These are phyloP conservation scores for Sporothrix brunneoviolacea DNA, from an alignment of 2,329 filamentous ascomycete genomes.

Conservation along the genomic window DNA sequence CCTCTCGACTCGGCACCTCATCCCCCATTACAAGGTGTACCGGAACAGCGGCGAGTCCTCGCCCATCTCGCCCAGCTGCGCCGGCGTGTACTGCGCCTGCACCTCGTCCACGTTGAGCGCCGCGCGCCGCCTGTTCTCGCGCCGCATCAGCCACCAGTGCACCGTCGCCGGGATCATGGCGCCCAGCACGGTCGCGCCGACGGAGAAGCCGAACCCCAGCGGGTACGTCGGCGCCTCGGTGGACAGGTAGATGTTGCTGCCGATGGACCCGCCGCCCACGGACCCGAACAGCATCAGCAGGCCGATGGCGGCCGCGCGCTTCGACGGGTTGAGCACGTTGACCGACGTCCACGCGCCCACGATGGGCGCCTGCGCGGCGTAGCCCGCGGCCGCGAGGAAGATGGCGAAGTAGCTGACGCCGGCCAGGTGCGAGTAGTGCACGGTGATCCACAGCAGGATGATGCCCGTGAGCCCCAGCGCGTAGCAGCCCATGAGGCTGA, in stretches of 20 bases:
- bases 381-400: constrained; percentile 21
- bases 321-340: constrained; percentile 19
- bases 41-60: constrained; percentile 15
- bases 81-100: constrained; percentile 9
- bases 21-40: constrained; percentile 10
- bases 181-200: constrained; percentile 18
- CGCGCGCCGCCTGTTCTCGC: constrained; percentile 12
- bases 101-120: constrained; percentile 4
- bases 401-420: constrained; percentile 21
- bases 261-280: constrained; percentile 12
- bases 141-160: constrained; percentile 12
- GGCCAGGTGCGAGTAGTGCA: constrained; percentile 17
- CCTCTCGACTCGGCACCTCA: no score
- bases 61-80: constrained; percentile 15
- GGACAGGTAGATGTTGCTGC: constrained; percentile 20
- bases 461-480: constrained; percentile 18
- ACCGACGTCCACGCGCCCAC: constrained; percentile 12
- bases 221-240: constrained; percentile 19
- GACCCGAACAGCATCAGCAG: constrained; percentile 18
- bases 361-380: constrained; percentile 8
- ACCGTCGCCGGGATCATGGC: constrained; percentile 15
- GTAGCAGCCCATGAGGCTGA: constrained; percentile 19
- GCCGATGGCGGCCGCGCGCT: constrained; percentile 21
- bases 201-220: constrained; percentile 18
- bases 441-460: constrained; percentile 19